Conservation (phyloP, 768 basidiomycete species). For the Lactarius evosmus region DNA sequence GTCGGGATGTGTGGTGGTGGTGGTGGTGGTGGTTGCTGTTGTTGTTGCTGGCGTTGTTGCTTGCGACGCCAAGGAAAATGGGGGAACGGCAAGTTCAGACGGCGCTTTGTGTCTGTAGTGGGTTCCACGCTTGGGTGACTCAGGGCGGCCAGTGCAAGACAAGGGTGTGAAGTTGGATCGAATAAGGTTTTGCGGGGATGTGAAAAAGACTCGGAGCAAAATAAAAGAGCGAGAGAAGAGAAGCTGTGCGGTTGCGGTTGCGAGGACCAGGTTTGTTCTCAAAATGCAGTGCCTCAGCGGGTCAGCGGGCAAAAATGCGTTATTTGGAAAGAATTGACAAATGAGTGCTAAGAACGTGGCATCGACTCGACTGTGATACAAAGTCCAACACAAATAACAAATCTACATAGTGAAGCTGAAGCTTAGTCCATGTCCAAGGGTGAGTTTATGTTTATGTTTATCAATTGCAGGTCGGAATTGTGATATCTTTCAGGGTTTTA, state of each 20-base stretch:
- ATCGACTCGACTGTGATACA: too few relatives aligned
- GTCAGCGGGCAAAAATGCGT: constrained; percentile 5
- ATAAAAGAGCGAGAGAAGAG: neutral
- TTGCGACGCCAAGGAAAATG: constrained; percentile 12
- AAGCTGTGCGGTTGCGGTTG: neutral
- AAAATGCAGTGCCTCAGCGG: constrained; percentile 16
- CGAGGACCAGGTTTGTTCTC: constrained; percentile 2
- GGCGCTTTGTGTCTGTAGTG: constrained; percentile 4
- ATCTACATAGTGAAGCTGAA: neutral
- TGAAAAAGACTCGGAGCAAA: neutral
- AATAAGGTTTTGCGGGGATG: neutral
- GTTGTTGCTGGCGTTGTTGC: constrained; percentile 8
- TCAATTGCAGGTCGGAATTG: constrained; percentile 54
- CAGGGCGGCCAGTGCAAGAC: constrained; percentile 8
- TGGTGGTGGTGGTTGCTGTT: neutral
- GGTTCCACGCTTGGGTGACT: neutral
- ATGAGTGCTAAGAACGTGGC: constrained; percentile 17
- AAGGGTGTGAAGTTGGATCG: neutral
- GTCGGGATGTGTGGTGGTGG: neutral
- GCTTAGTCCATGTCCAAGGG: neutral
- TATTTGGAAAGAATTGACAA: constrained; percentile 16
- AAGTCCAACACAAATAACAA: neutral
- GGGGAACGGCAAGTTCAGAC: neutral
- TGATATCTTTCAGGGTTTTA: constrained; percentile 68
- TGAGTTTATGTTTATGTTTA: too few relatives aligned